Conservation (phyloP, 106 monocot species). For the Cymbidium sinense region DNA sequence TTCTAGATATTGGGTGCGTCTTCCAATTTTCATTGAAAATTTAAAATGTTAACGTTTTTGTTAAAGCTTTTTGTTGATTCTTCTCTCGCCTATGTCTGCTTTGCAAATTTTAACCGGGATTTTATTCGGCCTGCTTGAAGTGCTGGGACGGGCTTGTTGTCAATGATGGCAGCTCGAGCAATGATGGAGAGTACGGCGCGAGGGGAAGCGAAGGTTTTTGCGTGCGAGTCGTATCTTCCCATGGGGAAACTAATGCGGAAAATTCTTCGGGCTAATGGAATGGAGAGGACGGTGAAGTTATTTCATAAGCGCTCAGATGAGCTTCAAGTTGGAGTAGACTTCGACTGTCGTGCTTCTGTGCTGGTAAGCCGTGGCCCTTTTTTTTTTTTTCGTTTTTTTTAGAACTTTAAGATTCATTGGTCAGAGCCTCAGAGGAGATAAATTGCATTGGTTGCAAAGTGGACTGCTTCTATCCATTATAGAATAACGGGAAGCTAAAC, state of each 20-base stretch:
- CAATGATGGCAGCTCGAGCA: slow-evolving; percentile 89
- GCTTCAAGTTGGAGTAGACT: slow-evolving; percentile 59
- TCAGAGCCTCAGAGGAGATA: neutral
- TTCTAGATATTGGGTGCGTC: slow-evolving; percentile 82
- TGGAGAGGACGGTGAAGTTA: slow-evolving; percentile 64
- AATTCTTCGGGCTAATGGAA: slow-evolving; percentile 59
- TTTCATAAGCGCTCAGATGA: slow-evolving; percentile 87
- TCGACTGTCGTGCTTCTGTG: slow-evolving; percentile 62
- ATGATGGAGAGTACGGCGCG: slow-evolving; percentile 32
- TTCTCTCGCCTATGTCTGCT: neutral
- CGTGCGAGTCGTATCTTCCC: slow-evolving; percentile 91
- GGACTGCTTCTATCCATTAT: neutral
- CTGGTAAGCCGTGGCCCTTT: slow-evolving; percentile 31
- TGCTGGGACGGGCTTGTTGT: slow-evolving; percentile 88
- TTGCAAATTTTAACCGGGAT: neutral
- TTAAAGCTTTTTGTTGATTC: neutral
- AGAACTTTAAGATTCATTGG: neutral
- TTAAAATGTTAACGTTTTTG: neutral
- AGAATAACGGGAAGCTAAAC: neutral
- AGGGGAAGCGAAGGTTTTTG: slow-evolving; percentile 42
- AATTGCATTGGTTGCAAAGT: neutral
- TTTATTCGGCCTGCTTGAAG: slow-evolving; percentile 19
- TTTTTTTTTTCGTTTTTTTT: neutral
- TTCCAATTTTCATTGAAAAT: neutral
- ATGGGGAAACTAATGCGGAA: slow-evolving; percentile 88